phyloP scores from a whole-genome alignment of 1,284 basidiomycete species.

The Irpex sp. region DNA sequence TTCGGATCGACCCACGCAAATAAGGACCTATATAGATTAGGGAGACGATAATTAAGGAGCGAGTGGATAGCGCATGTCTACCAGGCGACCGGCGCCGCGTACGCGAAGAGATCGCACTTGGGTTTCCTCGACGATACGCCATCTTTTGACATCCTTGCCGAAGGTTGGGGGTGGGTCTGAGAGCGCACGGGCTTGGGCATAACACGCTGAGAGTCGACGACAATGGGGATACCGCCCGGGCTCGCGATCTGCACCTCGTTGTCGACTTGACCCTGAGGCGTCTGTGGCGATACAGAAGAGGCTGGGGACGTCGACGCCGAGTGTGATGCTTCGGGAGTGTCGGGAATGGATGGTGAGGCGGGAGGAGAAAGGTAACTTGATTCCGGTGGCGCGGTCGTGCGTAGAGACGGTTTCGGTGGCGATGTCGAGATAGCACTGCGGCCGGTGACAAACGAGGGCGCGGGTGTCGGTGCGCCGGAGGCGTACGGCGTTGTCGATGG shows the following conservation, averaged over 20 bases:
- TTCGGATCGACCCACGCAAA: neutral
- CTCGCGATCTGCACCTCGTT: constrained; percentile 42
- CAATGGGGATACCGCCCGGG: constrained; percentile 29
- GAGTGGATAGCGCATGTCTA: constrained; percentile 24
- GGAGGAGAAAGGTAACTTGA: constrained; percentile 21
- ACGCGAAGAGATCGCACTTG: constrained; percentile 42
- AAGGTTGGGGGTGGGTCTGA: constrained; percentile 17
- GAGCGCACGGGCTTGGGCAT: constrained; percentile 13
- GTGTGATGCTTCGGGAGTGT: constrained; percentile 45
- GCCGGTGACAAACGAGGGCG: constrained; percentile 40
- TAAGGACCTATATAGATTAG: neutral
- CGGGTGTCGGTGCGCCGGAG: constrained; percentile 29
- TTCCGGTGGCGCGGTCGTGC: constrained; percentile 13
- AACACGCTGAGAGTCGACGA: constrained; percentile 15
- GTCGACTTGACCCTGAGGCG: constrained; percentile 46
- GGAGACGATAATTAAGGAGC: neutral
- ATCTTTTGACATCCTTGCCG: constrained; percentile 10
- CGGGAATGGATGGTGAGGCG: constrained; percentile 29
- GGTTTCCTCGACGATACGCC: constrained; percentile 5
- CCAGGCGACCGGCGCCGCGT: constrained; percentile 45
- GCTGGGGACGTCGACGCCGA: constrained; percentile 50
- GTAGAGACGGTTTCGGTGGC: constrained; percentile 30
- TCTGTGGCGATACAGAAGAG: constrained; percentile 51
- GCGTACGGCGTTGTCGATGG: constrained; percentile 40
- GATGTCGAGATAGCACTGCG: constrained; percentile 31